Conservation (phyloP, 2,329 filamentous ascomycete species). For the Cladophialophora exuberans region DNA sequence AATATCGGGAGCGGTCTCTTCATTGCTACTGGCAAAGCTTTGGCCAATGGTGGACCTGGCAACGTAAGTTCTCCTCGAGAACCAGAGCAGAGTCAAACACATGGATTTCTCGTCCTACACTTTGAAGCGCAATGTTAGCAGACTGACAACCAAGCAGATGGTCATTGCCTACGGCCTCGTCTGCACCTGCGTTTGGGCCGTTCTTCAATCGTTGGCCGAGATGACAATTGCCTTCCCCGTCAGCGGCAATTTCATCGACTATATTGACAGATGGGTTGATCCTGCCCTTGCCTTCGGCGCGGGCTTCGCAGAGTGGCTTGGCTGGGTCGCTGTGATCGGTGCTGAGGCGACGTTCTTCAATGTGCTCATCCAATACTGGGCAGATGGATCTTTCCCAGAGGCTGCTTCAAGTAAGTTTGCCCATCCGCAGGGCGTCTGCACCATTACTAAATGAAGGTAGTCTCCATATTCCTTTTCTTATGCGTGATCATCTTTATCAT, state of each 20-base stretch:
- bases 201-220: conserved; percentile 38
- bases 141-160: conserved; percentile 24
- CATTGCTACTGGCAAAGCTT: conserved; percentile 38
- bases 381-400: conserved; percentile 19
- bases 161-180: conserved; percentile 40
- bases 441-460: no score
- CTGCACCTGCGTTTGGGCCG: conserved; percentile 39
- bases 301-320: conserved; percentile 32
- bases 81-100: no score
- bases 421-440: no score
- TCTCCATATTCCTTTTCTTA: not conserved
- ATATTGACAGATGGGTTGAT: conserved; percentile 44
- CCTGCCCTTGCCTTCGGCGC: conserved; percentile 45
- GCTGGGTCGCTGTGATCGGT: conserved; percentile 31
- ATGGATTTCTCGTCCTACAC: no score
- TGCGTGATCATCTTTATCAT: conserved; percentile 6
- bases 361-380: conserved; percentile 34
- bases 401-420: conserved; percentile 25
- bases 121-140: no score
- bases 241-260: conserved; percentile 45
- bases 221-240: conserved; percentile 46
- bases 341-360: conserved; percentile 34
- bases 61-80: conserved; percentile 8
- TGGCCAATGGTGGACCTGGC: conserved; percentile 37
- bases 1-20: conserved; percentile 42